A percentile compares a stretch with the other conserved stretches of the same genome.
Evolutionary conservation across 257 asterid species (phyloP).

Genomic region (Coffea eugenioides): DNA sequence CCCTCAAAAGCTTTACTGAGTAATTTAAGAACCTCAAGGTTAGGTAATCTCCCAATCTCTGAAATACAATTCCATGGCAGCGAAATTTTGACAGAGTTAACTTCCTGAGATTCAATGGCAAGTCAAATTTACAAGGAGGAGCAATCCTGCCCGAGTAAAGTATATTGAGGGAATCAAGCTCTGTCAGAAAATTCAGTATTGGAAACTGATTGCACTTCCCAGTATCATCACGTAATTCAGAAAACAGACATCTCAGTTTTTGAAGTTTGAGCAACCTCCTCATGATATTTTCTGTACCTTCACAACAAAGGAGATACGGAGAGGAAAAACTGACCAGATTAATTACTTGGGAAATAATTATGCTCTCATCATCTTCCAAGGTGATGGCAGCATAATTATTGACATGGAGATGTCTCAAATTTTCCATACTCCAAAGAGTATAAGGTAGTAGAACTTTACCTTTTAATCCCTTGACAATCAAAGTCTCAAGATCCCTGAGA

Average conservation of each 20-base stretch:
- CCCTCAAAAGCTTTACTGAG: constrained; percentile 6
- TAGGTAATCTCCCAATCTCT: neutral
- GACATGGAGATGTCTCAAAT: constrained; percentile 10
- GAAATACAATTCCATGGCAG: constrained; percentile 1
- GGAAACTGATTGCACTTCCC: neutral
- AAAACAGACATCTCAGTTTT: neutral
- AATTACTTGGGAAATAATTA: too few species aligned
- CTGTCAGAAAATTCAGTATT: neutral
- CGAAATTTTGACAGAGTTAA: constrained; percentile 3
- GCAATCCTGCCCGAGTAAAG: neutral
- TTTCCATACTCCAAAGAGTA: constrained; percentile 14
- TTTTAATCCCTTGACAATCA: constrained; percentile 2
- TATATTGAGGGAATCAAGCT: constrained; percentile 4
- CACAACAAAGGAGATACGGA: neutral
- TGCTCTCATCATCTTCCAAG: neutral
- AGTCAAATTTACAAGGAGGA: neutral
- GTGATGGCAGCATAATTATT: neutral
- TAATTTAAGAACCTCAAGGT: constrained; percentile 4
- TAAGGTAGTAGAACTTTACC: constrained; percentile 4
- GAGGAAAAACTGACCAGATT: constrained; percentile 7
- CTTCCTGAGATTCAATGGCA: neutral
- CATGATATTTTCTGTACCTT: neutral
- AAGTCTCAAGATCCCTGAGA: constrained; percentile 8
- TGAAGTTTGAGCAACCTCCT: constrained; percentile 4
- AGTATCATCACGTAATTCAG: neutral